Evolutionary conservation across 768 basidiomycete genomes (phyloP).

Genomic region (Lyophyllum atratum): DNA sequence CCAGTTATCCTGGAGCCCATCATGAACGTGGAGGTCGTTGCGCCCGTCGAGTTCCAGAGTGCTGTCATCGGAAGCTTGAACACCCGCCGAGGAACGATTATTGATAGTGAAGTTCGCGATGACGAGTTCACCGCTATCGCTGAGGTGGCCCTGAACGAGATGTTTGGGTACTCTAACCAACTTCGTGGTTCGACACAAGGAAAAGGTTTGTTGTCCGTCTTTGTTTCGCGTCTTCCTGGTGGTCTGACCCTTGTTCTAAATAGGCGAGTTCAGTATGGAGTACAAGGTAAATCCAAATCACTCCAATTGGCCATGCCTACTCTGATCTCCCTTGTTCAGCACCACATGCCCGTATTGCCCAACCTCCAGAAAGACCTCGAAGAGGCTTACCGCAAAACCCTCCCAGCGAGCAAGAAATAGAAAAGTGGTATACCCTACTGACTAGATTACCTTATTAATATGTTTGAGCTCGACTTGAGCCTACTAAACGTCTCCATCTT

Average conservation of each 20-base stretch:
- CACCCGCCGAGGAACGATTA: conserved; percentile 87
- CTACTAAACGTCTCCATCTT: background rate
- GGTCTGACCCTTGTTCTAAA: background rate
- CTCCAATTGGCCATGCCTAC: conserved; percentile 5
- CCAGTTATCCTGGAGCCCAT: conserved; percentile 95
- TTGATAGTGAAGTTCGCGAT: conserved; percentile 95
- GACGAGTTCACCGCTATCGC: conserved; percentile 93
- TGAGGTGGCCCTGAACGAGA: conserved; percentile 94
- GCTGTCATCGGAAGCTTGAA: conserved; percentile 93
- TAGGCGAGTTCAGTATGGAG: conserved; percentile 79
- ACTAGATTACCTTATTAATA: conserved; percentile 8
- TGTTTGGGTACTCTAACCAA: conserved; percentile 97
- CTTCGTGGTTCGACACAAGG: conserved; percentile 94
- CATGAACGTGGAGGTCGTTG: conserved; percentile 97
- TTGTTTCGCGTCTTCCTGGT: background rate
- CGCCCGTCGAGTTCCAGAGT: conserved; percentile 95
- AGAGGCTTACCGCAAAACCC: conserved; percentile 81
- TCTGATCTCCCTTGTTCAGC: conserved; percentile 36
- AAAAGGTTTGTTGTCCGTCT: conserved; percentile 55
- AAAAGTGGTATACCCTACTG: conserved; percentile 15
- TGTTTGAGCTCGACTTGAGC: background rate
- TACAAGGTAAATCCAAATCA: conserved; percentile 57
- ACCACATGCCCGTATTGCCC: conserved; percentile 81
- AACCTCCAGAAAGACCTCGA: conserved; percentile 87
- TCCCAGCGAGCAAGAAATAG: conserved; percentile 72